These are phyloP conservation scores for Dalbergia cochinchinensis DNA, from an alignment of 306 rosid species.

Conservation along the genomic window DNA sequence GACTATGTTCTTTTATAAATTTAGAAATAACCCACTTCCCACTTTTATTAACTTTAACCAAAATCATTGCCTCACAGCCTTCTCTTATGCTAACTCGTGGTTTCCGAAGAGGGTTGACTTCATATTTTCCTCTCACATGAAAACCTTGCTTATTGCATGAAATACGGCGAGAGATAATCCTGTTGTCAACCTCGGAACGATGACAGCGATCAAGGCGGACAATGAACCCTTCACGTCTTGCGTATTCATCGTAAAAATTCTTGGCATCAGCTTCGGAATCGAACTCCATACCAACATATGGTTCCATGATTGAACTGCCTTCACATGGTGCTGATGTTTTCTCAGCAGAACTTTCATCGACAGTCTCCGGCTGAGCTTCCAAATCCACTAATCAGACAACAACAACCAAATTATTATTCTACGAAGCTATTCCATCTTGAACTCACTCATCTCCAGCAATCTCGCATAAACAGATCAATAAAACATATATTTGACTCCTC, in stretches of 20 bases:
- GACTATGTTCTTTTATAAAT: slow-evolving; percentile 55
- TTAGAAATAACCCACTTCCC: slow-evolving; percentile 56
- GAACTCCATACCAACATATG: slow-evolving; percentile 55
- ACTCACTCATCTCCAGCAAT: not conserved
- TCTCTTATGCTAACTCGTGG: slow-evolving; percentile 53
- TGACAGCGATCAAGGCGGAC: slow-evolving; percentile 55
- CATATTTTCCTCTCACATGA: slow-evolving; percentile 45
- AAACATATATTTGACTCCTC: not conserved
- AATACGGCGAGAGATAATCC: slow-evolving; percentile 51
- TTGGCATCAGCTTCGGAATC: slow-evolving; percentile 54
- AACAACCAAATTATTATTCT: not conserved
- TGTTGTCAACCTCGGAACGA: slow-evolving; percentile 52
- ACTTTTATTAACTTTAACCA: slow-evolving; percentile 50
- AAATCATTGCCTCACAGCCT: slow-evolving; percentile 59
- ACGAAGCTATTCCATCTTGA: slow-evolving; percentile 17
- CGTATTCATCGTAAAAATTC: slow-evolving; percentile 47
- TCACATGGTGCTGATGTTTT: slow-evolving; percentile 23
- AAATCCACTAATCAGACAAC: slow-evolving; percentile 45
- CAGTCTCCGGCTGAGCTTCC: slow-evolving; percentile 34
- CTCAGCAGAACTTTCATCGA: slow-evolving; percentile 38
- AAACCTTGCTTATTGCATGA: slow-evolving; percentile 59
- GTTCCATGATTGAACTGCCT: slow-evolving; percentile 39
- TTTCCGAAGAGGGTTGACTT: slow-evolving; percentile 29
- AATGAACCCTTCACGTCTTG: slow-evolving; percentile 45
- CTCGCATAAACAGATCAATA: not conserved